Base-by-base conservation (phyloP, 2,329 filamentous ascomycete genomes). In the Hysterium pulicare region DNA sequence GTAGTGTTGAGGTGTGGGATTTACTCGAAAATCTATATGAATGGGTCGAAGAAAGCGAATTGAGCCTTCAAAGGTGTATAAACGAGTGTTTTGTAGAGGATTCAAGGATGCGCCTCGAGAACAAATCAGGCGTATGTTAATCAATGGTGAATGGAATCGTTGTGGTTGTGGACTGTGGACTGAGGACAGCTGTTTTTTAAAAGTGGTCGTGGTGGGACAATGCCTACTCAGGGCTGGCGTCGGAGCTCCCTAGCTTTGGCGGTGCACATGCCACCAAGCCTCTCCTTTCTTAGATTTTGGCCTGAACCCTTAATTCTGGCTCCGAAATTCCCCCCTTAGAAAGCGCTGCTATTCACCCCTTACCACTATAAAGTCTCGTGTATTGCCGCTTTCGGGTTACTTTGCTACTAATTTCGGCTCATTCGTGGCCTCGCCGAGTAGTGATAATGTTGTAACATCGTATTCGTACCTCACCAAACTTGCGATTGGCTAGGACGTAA, bases 391-490 rank as follows among this genome's bases (percentile, higher is more conserved):
- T 41, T 50, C 47, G 47, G 52, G 44, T 49, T 50, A 49, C 45
- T n/a, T n/a, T 40, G 52, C 53, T 57, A 46, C 54, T 59, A 54
- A 58, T 58, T 54, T 48, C 33, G 54, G 46, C 40, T 24, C n/a
- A n/a, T n/a, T n/a, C n/a, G n/a, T n/a, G n/a, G n/a, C n/a, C n/a
- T n/a, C n/a, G n/a, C n/a, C n/a, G n/a, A n/a, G n/a, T n/a, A n/a
- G n/a, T n/a, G n/a, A n/a, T n/a, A n/a, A n/a, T n/a, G n/a, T 39
- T 37, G 51, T 54, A 48, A 57, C 51, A 50, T 58, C 40, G 53
- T 51, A 51, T 50, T 38, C 20, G n/a, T n/a, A n/a, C n/a, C n/a
- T n/a, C n/a, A n/a, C n/a, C n/a, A n/a, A n/a, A n/a, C n/a, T n/a
- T n/a, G n/a, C n/a, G n/a, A n/a, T n/a, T n/a, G n/a, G n/a, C n/a